Base-by-base conservation (phyloP, 2,329 filamentous ascomycete species). In the Furcasterigmium sp. region DNA sequence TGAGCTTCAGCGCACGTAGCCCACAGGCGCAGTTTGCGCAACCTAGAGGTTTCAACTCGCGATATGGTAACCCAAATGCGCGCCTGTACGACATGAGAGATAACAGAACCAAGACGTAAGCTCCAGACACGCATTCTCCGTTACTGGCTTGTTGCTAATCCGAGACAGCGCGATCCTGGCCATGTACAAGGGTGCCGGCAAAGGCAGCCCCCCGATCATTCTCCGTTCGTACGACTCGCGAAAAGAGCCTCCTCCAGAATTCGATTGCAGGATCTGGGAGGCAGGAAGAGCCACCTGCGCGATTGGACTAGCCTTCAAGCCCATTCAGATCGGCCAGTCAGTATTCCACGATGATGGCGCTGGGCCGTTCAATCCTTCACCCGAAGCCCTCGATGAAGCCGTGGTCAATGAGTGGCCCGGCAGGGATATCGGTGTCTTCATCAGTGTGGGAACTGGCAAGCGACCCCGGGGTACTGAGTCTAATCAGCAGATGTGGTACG, bases 231-330 rank as follows among this genome's bases (percentile, higher is more conserved):
- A 98, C 65, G 91, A 97, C 61, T 97, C 93, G 14, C 80, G 91
- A 55, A 89, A 86, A 62, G 93, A 97, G 62, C 86, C 91, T 1
- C 79, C 90, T 0, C 87, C 91, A 3, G 91, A 96, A 62, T 91
- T 89, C 48, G 87, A 95, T 58, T 95, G 91, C 65, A 95, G 85
- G 37, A 93, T 98, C 45, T 98, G 93, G 93, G 85, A 98, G 67
- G 93, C 93, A 5, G 93, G 93, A 10, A 82, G 93, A 47, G 93
- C 93, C n/a, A 98, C 93, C 1, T 88, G 80, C 42, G 88, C 93
- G 1, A 93, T 91, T 1, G 89, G 87, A 1, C 73, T 96, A 35
- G 93, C 93, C 1, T 98, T 98, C 69, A 98, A 98, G 62, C 90
- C 91, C 0, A 90, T 98, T 39, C 85, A 87, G 51, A 87, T 98